These are phyloP conservation scores for Pleurotus pulmonarius DNA, from an alignment of 768 basidiomycete genomes.

Conservation along the genomic window DNA sequence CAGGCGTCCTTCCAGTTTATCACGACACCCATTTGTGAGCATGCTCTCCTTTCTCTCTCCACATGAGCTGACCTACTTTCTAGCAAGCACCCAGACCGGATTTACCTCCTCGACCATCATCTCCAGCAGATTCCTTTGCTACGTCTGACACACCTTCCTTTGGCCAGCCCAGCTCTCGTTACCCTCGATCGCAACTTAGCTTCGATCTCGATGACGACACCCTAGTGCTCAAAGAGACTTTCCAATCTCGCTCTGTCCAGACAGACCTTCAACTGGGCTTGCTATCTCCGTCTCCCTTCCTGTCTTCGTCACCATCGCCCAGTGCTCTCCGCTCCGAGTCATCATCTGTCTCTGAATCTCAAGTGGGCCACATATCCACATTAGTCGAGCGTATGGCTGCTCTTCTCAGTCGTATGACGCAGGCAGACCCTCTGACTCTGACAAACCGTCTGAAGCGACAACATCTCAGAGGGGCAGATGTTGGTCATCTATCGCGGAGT, in stretches of 20 bases:
- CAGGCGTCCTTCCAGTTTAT: conserved; percentile 22
- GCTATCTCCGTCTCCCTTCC: conserved; percentile 27
- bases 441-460: conserved; percentile 91
- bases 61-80: neutral
- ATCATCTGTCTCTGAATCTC: conserved; percentile 55
- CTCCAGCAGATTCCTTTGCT: conserved; percentile 32
- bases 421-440: conserved; percentile 84
- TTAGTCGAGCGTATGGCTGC: conserved; percentile 62
- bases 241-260: conserved; percentile 63
- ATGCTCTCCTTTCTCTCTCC: neutral
- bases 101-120: conserved; percentile 37
- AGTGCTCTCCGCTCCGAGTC: conserved; percentile 70
- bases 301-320: conserved; percentile 39
- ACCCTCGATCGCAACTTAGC: conserved; percentile 29
- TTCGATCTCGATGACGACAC: conserved; percentile 40
- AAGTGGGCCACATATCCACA: conserved; percentile 51
- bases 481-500: conserved; percentile 79
- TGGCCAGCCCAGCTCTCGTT: conserved; percentile 22
- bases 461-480: conserved; percentile 79
- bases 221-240: conserved; percentile 44
- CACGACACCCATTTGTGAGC: conserved; percentile 20
- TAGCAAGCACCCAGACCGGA: conserved; percentile 45
- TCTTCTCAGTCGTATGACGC: conserved; percentile 52
- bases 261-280: conserved; percentile 45
- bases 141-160: conserved; percentile 29